Base-by-base conservation (phyloP, 1,284 basidiomycete genomes). In the Austroboletus niveus region DNA sequence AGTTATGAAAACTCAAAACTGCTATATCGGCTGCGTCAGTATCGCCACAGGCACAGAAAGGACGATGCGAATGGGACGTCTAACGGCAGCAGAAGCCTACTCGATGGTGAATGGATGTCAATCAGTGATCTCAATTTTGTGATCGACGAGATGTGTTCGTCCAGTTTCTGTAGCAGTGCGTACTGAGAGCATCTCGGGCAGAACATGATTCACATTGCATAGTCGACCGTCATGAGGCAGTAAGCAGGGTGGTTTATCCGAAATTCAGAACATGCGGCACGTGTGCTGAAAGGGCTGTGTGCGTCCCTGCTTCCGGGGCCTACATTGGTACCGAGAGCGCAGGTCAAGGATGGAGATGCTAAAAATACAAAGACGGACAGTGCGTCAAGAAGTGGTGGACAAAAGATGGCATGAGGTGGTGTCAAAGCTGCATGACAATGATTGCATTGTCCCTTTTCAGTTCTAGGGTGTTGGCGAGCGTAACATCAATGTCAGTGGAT, bases 181-280 rank as follows among this genome's bases (percentile, higher is more conserved):
- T 17, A 14, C 47, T 63, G 48, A 64, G 15, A 4, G 10, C 5
- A 27, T 3, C 10, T n/a, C 5, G 45, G 31, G 20, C 42, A 94
- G 91, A 89, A 94, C 66, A 94, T 95, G 91, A 89, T 98, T 8
- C 92, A 96, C 64, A 94, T 98, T 62, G 89, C 92, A 15, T 94
- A 98, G 70, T 92, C 90, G 15, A 94, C 94, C 0, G 86, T 96
- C 12, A 94, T 94, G 22, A 75, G 95, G 46, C 85, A 93, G 50
- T 98, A 92, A 66, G 95, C 94, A 2, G 93, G 94, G 39, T 97
- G 93, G 92, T 98, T 98, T 75, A 94, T 98, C 72, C 87, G 94
- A 58, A 94, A 94, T 72, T 91, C 92, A 5, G 92, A 95, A 70
- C 84, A 93, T 61, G 86, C 92, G 11, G 89, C 92, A 66, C 82